These are phyloP conservation scores for Ogataea trehaloabstinens DNA, from an alignment of 805 yeast genomes.

Conservation along the genomic window DNA sequence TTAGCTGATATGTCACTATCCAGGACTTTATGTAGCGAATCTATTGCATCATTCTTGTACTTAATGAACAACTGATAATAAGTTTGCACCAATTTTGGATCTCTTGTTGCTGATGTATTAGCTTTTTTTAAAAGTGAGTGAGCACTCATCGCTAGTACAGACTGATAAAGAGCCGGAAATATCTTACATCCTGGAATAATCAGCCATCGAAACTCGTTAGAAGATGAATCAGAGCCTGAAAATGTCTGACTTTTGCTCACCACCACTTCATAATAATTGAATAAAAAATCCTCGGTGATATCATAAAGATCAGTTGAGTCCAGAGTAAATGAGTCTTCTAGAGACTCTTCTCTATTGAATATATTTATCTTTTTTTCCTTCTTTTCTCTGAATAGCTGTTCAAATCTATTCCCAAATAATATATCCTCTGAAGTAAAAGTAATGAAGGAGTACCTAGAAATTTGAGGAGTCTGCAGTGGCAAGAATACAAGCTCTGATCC, in stretches of 20 bases:
- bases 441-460: too few species aligned
- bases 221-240: conserved; percentile 13
- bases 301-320: too few species aligned
- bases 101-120: conserved; percentile 3
- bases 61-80: conserved; percentile 14
- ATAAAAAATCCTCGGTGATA: too few species aligned
- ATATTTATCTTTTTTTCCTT: too few species aligned
- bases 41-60: conserved; percentile 32
- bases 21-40: conserved; percentile 25
- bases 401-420: too few species aligned
- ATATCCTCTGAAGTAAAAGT: too few species aligned
- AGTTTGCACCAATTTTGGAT: conserved; percentile 1
- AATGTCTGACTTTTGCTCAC: conserved; percentile 28
- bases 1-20: conserved; percentile 22
- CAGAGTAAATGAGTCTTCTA: too few species aligned
- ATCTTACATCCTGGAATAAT: conserved; percentile 27
- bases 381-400: too few species aligned
- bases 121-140: conserved; percentile 24
- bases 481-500: too few species aligned
- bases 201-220: conserved; percentile 27
- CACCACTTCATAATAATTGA: conserved; percentile 23
- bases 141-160: conserved; percentile 27
- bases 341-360: too few species aligned
- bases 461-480: too few species aligned
- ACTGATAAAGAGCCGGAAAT: conserved; percentile 24